phyloP scores from a whole-genome alignment of 805 yeast genomes.

The Wickerhamia fluorescens region DNA sequence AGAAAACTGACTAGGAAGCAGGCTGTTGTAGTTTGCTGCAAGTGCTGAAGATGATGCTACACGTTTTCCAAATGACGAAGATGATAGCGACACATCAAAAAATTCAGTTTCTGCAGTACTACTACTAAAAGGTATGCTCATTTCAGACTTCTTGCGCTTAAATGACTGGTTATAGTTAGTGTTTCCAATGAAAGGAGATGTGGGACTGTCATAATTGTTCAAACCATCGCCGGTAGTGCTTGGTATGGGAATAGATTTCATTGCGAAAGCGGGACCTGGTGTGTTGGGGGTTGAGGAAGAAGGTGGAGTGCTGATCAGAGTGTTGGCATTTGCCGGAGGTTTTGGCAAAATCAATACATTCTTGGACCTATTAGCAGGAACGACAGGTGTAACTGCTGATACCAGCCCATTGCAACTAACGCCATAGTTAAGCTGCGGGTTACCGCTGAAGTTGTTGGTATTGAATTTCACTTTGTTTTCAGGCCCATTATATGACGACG shows the following conservation, averaged over 20 bases:
- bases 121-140: constrained; percentile 16
- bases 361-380: constrained; percentile 28
- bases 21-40: constrained; percentile 5
- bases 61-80: constrained; percentile 16
- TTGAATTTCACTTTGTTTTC: constrained; percentile 5
- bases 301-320: constrained; percentile 3
- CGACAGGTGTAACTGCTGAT: no score
- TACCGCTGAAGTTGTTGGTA: no score
- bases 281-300: constrained; percentile 12
- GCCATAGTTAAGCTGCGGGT: not conserved
- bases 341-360: constrained; percentile 37
- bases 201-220: constrained; percentile 7
- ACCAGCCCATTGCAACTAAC: constrained; percentile 4
- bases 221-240: no score
- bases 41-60: constrained; percentile 8
- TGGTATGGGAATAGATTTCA: constrained; percentile 28
- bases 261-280: constrained; percentile 6
- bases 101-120: constrained; percentile 7
- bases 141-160: constrained; percentile 37
- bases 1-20: constrained; percentile 5
- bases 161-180: constrained; percentile 23
- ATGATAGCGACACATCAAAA: constrained; percentile 6
- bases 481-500: constrained; percentile 1
- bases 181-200: constrained; percentile 11
- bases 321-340: constrained; percentile 13